Conservation (phyloP, 1,284 basidiomycete genomes). For the Fomitopsis palustris region DNA sequence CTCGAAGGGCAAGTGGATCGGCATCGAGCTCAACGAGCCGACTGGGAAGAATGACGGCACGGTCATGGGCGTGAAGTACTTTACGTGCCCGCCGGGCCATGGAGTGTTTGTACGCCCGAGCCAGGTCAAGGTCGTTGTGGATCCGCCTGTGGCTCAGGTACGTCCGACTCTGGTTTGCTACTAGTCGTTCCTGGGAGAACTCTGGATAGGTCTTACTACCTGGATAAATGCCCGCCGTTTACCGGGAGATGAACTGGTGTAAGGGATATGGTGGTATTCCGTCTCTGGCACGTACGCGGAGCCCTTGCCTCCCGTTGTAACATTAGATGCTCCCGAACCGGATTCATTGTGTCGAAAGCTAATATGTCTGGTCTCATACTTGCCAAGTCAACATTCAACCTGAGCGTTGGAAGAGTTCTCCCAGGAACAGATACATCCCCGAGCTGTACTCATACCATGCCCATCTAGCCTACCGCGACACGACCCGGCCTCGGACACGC, state of each 20-base stretch:
- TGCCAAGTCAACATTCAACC: too few species aligned
- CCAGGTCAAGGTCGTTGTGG: constrained; percentile 72
- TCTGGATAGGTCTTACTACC: not conserved
- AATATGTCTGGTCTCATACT: too few species aligned
- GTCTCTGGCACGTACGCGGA: too few species aligned
- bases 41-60: constrained; percentile 97
- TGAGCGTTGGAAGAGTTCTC: not conserved
- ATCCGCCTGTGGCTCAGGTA: constrained; percentile 21
- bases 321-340: too few species aligned
- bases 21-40: constrained; percentile 80
- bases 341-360: too few species aligned
- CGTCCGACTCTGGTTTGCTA: constrained; percentile 3
- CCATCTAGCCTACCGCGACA: constrained; percentile 16
- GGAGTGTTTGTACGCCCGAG: constrained; percentile 92
- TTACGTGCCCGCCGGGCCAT: constrained; percentile 71
- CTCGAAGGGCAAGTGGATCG: constrained; percentile 90
- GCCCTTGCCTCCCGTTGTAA: not conserved
- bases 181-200: not conserved
- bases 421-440: not conserved
- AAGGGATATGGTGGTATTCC: not conserved
- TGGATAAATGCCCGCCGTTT: not conserved
- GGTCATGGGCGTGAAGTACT: constrained; percentile 83
- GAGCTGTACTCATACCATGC: not conserved
- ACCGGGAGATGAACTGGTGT: not conserved
- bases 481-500: constrained; percentile 33